Percentiles rank a stretch among this genome's conserved stretches.
phyloP scores from a whole-genome alignment of 164 flowering plant genomes.

The Aristolochia contorta region DNA sequence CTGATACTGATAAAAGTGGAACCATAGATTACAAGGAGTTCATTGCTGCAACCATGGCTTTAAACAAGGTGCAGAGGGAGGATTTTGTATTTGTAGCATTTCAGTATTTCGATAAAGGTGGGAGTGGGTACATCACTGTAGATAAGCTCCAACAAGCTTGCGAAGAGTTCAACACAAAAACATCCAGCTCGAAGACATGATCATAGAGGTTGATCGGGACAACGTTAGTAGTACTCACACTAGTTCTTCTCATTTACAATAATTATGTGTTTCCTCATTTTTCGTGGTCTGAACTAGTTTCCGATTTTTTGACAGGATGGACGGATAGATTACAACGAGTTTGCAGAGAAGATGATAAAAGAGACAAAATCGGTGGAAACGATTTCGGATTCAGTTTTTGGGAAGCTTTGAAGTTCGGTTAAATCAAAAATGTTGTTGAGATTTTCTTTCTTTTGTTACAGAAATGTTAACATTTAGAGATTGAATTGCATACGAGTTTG shows the following conservation, averaged over 20 bases:
- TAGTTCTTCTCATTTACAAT: neutral
- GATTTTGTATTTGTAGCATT: slow-evolving; percentile 18
- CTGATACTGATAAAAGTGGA: slow-evolving; percentile 18
- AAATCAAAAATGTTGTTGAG: slow-evolving; percentile 8
- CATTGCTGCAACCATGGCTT: slow-evolving; percentile 17
- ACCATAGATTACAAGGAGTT: slow-evolving; percentile 21
- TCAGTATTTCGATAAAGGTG: slow-evolving; percentile 20
- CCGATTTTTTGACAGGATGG: slow-evolving; percentile 57
- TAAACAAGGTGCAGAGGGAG: slow-evolving; percentile 17
- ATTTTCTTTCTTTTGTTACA: slow-evolving; percentile 1
- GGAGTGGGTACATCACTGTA: slow-evolving; percentile 18
- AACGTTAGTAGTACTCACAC: slow-evolving; percentile 8
- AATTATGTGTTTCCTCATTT: neutral
- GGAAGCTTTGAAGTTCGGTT: slow-evolving; percentile 46
- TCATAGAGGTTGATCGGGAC: slow-evolving; percentile 22
- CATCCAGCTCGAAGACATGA: slow-evolving; percentile 15
- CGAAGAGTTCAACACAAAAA: slow-evolving; percentile 18
- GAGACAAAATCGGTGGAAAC: slow-evolving; percentile 36
- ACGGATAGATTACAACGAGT: slow-evolving; percentile 75
- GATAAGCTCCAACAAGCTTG: slow-evolving; percentile 22
- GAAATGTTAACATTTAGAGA: slow-evolving; percentile 4
- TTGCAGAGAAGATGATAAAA: slow-evolving; percentile 84
- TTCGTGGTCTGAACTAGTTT: neutral
- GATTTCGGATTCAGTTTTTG: slow-evolving; percentile 39
- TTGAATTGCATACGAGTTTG: slow-evolving; percentile 13